phyloP scores from a whole-genome alignment of 306 rosid genomes.

The Glycine tomentella region DNA sequence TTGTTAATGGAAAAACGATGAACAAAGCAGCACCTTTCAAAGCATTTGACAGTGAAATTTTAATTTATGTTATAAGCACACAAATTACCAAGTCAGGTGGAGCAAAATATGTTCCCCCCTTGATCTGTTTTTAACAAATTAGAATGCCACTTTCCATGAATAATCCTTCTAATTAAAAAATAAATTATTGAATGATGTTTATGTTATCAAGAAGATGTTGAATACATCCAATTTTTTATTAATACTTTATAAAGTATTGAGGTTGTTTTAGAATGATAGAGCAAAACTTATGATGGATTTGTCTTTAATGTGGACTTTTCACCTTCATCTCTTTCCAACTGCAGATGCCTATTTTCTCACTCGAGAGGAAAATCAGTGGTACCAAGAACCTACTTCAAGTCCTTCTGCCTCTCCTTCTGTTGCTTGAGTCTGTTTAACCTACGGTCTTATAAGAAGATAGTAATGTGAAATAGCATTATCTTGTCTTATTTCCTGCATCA shows the following conservation, averaged over 20 bases:
- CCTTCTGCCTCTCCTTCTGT: slow-evolving; percentile 49
- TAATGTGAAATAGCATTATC: slow-evolving; percentile 10
- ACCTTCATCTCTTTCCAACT: slow-evolving; percentile 38
- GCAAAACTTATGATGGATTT: slow-evolving; percentile 24
- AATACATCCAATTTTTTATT: background rate
- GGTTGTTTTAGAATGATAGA: slow-evolving; percentile 5
- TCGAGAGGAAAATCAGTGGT: slow-evolving; percentile 82
- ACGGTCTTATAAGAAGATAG: background rate
- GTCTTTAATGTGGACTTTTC: slow-evolving; percentile 6
- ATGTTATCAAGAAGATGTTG: background rate
- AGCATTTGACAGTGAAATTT: too few relatives aligned
- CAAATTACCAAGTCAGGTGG: too few relatives aligned
- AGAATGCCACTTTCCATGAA: too few relatives aligned
- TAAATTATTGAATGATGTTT: too few relatives aligned
- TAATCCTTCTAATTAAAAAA: too few relatives aligned
- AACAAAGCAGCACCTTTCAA: too few relatives aligned
- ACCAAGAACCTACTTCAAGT: slow-evolving; percentile 75
- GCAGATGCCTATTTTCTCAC: slow-evolving; percentile 94
- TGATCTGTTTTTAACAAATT: too few relatives aligned
- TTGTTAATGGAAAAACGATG: too few relatives aligned
- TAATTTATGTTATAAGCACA: too few relatives aligned
- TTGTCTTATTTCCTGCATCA: slow-evolving; percentile 9
- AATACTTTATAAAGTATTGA: background rate
- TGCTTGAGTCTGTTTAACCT: slow-evolving; percentile 44
- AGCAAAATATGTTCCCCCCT: too few relatives aligned